These are phyloP conservation scores for Kickxella alabastrina DNA, from an alignment of 192 early-diverging fungal species.

Conservation along the genomic window DNA sequence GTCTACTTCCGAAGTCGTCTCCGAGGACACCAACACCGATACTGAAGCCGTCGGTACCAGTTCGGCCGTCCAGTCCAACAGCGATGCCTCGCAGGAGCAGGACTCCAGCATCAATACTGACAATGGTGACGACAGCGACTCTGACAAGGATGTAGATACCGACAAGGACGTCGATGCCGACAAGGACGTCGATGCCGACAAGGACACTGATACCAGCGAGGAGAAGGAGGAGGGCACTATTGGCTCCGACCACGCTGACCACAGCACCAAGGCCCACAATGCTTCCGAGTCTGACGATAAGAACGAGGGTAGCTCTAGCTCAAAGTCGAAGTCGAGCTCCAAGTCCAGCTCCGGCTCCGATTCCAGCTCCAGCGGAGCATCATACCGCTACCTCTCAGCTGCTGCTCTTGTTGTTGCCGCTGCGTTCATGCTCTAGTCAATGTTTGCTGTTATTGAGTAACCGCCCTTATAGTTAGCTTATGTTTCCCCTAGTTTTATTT, in stretches of 20 bases:
- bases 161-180: neutral
- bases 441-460: too few species aligned
- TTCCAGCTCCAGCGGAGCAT: constrained; percentile 9
- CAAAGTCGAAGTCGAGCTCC: too few species aligned
- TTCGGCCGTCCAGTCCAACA: neutral
- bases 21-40: neutral
- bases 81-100: neutral
- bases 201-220: constrained; percentile 9
- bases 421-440: constrained; percentile 12
- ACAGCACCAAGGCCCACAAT: too few species aligned
- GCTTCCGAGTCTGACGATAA: too few species aligned
- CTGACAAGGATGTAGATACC: neutral
- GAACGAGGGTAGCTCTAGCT: too few species aligned
- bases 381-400: constrained; percentile 24
- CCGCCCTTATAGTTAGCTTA: neutral
- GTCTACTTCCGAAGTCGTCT: neutral
- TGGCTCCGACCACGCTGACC: too few species aligned
- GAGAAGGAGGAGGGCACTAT: constrained; percentile 7
- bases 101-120: neutral
- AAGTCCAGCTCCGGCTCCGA: too few species aligned
- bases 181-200: constrained; percentile 1
- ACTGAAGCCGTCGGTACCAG: neutral
- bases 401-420: constrained; percentile 29
- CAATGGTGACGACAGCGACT: neutral
- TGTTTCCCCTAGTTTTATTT: neutral